Base-by-base conservation (phyloP, 2,329 filamentous ascomycete genomes). In the Aspergillus ochraceus region DNA sequence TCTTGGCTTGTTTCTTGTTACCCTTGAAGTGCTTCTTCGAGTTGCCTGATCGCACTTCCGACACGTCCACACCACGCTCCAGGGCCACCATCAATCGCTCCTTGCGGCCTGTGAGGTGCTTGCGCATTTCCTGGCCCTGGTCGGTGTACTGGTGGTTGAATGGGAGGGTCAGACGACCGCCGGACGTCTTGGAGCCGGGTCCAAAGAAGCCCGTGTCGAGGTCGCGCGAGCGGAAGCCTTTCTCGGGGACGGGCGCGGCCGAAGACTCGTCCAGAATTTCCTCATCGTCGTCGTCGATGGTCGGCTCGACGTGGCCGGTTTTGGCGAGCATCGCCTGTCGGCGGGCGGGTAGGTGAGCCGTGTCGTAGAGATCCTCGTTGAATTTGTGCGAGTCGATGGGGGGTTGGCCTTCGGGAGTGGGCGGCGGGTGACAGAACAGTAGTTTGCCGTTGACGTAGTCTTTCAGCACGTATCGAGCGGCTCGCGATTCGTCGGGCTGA, bases 401-500 rank as follows among this genome's bases (percentile, higher is more conserved):
- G 1, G 70, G 63, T 51, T 72, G 64, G 50, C 68, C 69, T 39
- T 74, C 73, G 2, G 80, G 57, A 2, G 63, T 54, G 0, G 93
- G 93, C 0, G 95, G 95, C 4, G 95, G 93, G 69, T 94, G 89
- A 66, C 92, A 95, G 79, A 90, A 98, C 6, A 98, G 84, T 0
- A 99, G 85, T 79, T 97, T 98, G 63, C 95, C 95, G 73, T 90
- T 96, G 67, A 99, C 95, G 71, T 98, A 99, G 79, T 99, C 95
- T 75, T 99, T 99, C 26, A 99, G 84, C 17, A 99, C 84, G 67
- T 91, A 90, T 55, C 95, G 86, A 4, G 94, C 92, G 6, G 95
- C 95, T 68, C 95, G 86, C 1, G 92, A 96, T 80, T 97, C 92
- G 70, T 99, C 95, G 0, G 95, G 94, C 71, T 95, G 90, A 9